Evolutionary conservation across 495 filamentous ascomycete genomes (phyloP).

Genomic region (Physcia stellaris): DNA sequence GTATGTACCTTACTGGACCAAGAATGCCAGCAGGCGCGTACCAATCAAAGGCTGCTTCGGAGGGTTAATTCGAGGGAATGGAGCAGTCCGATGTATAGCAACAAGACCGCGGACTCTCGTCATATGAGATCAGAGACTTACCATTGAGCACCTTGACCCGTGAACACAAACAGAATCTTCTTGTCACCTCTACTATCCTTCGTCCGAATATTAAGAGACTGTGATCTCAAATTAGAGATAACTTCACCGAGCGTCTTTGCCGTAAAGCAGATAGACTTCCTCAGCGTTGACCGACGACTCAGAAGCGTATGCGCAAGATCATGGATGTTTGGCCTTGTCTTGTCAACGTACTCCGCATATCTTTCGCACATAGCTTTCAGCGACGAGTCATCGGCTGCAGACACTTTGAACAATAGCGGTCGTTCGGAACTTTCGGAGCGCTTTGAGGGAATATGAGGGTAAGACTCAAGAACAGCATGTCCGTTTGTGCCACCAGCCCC

Average conservation of each 20-base stretch:
- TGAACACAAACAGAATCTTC: slow-evolving; percentile 17
- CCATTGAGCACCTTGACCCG: slow-evolving; percentile 28
- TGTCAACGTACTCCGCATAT: slow-evolving; percentile 5
- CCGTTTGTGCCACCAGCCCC: slow-evolving; percentile 14
- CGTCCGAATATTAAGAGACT: neutral
- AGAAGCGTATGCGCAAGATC: slow-evolving; percentile 1
- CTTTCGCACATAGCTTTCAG: neutral
- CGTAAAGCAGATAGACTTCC: neutral
- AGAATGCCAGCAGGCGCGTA: no score
- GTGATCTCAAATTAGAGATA: no score
- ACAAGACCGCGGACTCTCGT: no score
- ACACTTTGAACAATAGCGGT: slow-evolving; percentile 10
- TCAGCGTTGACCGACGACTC: neutral
- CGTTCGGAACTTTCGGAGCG: neutral
- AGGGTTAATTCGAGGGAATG: no score
- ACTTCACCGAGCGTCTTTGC: no score
- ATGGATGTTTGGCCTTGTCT: slow-evolving; percentile 2
- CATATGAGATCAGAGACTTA: neutral
- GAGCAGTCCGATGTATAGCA: neutral
- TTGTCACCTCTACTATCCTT: neutral
- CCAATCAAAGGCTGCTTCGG: no score
- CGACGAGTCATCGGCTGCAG: slow-evolving; percentile 4
- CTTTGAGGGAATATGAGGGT: slow-evolving; percentile 1
- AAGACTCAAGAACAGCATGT: slow-evolving; percentile 10
- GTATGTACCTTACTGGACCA: no score